Evolutionary conservation across 306 rosid genomes (phyloP).

Genomic region (Alnus glutinosa): DNA sequence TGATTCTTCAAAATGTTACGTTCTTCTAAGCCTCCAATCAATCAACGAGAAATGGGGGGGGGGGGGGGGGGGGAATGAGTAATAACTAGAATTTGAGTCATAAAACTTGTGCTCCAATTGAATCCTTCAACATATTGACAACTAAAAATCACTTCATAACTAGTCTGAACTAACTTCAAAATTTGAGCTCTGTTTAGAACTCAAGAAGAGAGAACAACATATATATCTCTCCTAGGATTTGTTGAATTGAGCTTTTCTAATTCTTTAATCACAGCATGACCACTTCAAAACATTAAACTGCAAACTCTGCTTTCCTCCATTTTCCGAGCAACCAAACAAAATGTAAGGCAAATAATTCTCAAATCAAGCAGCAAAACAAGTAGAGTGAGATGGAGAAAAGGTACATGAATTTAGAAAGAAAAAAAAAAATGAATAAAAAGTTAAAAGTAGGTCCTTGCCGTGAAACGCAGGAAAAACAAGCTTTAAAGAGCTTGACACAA

Average conservation of each 20-base stretch:
- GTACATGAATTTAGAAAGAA: neutral
- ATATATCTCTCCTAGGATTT: neutral
- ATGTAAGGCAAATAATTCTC: neutral
- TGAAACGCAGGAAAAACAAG: neutral
- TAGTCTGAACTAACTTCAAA: conserved; percentile 1
- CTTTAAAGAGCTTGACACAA: no score
- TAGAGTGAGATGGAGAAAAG: neutral
- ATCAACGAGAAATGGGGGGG: neutral
- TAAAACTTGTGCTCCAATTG: neutral
- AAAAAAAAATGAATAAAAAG: neutral
- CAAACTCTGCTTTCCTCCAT: conserved; percentile 10
- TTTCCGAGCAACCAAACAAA: conserved; percentile 30
- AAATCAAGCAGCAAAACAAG: neutral
- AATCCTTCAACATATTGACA: conserved; percentile 3
- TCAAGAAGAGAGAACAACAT: neutral
- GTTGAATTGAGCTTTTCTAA: neutral
- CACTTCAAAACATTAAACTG: neutral
- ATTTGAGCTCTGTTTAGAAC: conserved; percentile 12
- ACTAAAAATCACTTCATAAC: conserved; percentile 7
- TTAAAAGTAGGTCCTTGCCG: neutral
- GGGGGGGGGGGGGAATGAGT: neutral
- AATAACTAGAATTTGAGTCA: no score
- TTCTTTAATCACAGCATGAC: no score
- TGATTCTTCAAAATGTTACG: neutral
- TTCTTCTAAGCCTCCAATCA: neutral